phyloP scores from a whole-genome alignment of 129 eudicot species.

The Flaveria bidentis region DNA sequence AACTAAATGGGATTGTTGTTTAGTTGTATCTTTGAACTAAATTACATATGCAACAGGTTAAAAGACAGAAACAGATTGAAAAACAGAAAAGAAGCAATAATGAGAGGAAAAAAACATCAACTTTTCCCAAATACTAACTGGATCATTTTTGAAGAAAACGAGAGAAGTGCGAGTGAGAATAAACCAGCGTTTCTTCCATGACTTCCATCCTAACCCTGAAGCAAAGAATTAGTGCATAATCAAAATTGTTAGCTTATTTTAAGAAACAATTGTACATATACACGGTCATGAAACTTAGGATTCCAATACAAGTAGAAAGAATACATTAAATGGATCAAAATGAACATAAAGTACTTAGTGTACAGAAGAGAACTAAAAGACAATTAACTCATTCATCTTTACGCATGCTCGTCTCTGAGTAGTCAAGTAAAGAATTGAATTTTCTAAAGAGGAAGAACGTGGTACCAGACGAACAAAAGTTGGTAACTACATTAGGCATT shows the following conservation, averaged over 20 bases:
- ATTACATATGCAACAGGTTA: background rate
- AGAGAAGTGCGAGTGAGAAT: conserved; percentile 96
- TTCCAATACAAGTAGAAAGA: background rate
- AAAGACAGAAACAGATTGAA: background rate
- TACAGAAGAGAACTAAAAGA: background rate
- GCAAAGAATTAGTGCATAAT: background rate
- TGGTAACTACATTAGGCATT: too few relatives aligned
- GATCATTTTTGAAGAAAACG: conserved; percentile 96
- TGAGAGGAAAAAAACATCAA: background rate
- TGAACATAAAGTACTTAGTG: background rate
- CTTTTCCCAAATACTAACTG: conserved; percentile 55
- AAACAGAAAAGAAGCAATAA: background rate
- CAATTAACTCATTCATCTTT: background rate
- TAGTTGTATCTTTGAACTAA: background rate
- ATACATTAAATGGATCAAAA: background rate
- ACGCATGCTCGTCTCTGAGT: background rate
- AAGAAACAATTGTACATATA: background rate
- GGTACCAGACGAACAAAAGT: too few relatives aligned
- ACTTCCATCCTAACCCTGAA: conserved; percentile 99
- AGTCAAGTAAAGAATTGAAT: conserved; percentile 3
- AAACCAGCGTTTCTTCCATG: conserved; percentile 99
- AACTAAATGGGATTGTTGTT: background rate
- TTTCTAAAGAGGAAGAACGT: too few relatives aligned
- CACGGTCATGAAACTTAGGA: background rate
- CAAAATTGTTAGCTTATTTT: background rate